These are phyloP conservation scores for Diaporthe velutina DNA, from an alignment of 2,329 filamentous ascomycete genomes.

Conservation along the genomic window DNA sequence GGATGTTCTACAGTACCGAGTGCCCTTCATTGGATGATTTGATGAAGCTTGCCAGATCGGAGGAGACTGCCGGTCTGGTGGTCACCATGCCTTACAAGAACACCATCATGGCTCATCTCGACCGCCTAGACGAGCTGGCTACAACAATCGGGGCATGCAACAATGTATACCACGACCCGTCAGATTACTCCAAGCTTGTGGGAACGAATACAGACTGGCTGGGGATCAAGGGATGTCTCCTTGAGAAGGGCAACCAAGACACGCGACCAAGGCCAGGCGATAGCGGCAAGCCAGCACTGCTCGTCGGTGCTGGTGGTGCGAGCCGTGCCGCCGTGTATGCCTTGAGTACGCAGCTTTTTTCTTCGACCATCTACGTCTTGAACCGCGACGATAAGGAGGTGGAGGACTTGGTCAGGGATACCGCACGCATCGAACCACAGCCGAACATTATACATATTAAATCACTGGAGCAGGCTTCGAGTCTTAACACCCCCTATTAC, in stretches of 20 bases:
- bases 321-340: constrained; percentile 55
- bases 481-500: constrained; percentile 48
- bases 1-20: constrained; percentile 41
- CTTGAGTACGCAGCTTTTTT: constrained; percentile 46
- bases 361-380: constrained; percentile 50
- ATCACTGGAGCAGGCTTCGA: constrained; percentile 44
- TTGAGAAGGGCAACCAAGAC: constrained; percentile 38
- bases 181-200: constrained; percentile 43
- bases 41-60: neutral
- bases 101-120: constrained; percentile 50
- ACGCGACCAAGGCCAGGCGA: constrained; percentile 44
- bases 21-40: constrained; percentile 2
- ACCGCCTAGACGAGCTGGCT: constrained; percentile 52
- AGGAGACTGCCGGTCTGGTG: neutral
- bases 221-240: constrained; percentile 54
- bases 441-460: constrained; percentile 49
- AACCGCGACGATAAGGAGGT: constrained; percentile 52
- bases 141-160: constrained; percentile 54
- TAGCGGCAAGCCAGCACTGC: constrained; percentile 41
- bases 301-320: constrained; percentile 58
- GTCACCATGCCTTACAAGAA: constrained; percentile 57
- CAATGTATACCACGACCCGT: constrained; percentile 48
- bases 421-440: constrained; percentile 38
- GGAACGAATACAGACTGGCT: constrained; percentile 60
- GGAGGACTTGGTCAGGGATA: constrained; percentile 45